A percentile compares a stretch with the other conserved stretches of the same genome.
Evolutionary conservation across 2,329 filamentous ascomycete genomes (phyloP).

Genomic region (Penicillium corylophilum): DNA sequence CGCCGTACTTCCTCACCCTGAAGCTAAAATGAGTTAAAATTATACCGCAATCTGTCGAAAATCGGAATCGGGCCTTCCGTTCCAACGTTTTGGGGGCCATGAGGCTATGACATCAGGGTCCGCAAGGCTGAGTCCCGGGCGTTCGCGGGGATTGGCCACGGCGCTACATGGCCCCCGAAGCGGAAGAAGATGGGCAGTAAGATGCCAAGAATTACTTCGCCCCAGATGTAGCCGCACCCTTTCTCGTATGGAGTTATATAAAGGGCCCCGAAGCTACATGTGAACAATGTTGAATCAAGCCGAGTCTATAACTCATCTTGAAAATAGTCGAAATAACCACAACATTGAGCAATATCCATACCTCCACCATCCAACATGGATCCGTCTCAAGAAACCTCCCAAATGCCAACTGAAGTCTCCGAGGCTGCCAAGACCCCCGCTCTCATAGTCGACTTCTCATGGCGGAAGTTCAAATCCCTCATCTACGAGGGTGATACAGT

Average conservation of each 20-base stretch:
- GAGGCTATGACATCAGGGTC: constrained; percentile 15
- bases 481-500: constrained; percentile 16
- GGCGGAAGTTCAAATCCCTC: constrained; percentile 26
- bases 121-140: background rate
- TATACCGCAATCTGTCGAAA: background rate
- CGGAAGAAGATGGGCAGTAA: background rate
- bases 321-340: background rate
- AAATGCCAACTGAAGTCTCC: background rate
- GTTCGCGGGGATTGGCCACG: constrained; percentile 1
- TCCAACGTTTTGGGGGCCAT: background rate
- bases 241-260: background rate
- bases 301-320: no score
- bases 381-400: background rate
- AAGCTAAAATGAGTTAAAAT: background rate
- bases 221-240: background rate
- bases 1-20: background rate
- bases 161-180: constrained; percentile 2
- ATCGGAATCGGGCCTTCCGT: background rate
- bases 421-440: background rate
- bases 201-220: constrained; percentile 7
- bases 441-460: constrained; percentile 28
- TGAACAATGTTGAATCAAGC: no score
- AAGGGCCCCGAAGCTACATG: no score
- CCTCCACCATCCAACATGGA: background rate
- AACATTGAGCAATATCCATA: background rate